Evolutionary conservation across 257 asterid genomes (phyloP).

Genomic region (Solanum pinnatisectum): DNA sequence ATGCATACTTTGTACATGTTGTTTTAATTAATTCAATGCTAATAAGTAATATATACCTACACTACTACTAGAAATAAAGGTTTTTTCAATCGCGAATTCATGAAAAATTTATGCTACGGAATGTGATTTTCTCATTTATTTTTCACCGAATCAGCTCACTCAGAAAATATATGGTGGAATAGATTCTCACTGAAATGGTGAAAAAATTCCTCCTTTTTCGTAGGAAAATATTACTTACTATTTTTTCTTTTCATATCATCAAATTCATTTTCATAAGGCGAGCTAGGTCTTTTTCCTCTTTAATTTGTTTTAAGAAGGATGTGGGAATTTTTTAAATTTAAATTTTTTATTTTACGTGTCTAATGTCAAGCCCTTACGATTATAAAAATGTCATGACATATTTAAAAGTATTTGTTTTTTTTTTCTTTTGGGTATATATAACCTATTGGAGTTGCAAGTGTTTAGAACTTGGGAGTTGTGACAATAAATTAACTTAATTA

Average conservation of each 20-base stretch:
- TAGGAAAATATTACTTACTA: too few species aligned
- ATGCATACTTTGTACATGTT: background rate
- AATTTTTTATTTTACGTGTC: background rate
- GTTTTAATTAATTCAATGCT: background rate
- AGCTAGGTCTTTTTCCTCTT: background rate
- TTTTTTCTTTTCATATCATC: too few species aligned
- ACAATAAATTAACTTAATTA: background rate
- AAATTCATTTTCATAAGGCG: too few species aligned
- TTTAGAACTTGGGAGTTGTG: background rate
- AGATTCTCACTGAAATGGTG: rapidly evolving
- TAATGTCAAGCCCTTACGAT: background rate
- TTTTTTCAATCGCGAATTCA: too few species aligned
- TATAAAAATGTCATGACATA: background rate
- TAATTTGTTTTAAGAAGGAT: background rate
- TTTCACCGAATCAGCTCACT: too few species aligned
- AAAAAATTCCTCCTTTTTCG: background rate
- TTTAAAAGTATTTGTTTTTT: background rate
- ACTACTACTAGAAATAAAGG: background rate
- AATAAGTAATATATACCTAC: too few species aligned
- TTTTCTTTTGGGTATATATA: background rate
- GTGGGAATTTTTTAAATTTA: background rate
- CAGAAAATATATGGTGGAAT: too few species aligned
- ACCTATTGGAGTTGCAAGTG: background rate
- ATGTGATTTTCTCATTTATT: too few species aligned
- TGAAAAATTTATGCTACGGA: too few species aligned